phyloP scores from a whole-genome alignment of 2,329 filamentous ascomycete genomes.

The Cladophialophora immunda region DNA sequence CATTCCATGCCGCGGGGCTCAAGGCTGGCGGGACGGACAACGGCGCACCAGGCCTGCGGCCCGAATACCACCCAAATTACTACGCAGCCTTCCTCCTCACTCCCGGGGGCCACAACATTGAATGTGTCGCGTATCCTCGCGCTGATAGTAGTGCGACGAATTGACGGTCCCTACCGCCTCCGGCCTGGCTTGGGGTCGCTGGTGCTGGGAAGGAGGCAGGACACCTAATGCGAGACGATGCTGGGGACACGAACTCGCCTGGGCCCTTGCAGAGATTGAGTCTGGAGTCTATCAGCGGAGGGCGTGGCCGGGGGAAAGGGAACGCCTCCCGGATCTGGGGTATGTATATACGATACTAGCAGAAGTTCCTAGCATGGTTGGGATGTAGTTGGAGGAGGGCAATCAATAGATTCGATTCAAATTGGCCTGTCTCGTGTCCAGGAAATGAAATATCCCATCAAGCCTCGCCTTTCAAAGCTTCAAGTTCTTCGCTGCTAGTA shows the following conservation, averaged over 20 bases:
- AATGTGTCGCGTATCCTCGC: conserved; percentile 49
- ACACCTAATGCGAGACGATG: background rate
- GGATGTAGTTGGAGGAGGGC: background rate
- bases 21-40: conserved; percentile 59
- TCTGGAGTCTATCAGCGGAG: conserved; percentile 10
- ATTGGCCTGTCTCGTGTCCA: no score
- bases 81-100: conserved; percentile 63
- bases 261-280: background rate
- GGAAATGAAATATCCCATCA: no score
- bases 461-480: background rate
- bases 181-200: background rate
- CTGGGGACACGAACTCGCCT: background rate
- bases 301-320: background rate
- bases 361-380: background rate
- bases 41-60: conserved; percentile 57
- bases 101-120: conserved; percentile 63
- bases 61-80: conserved; percentile 57
- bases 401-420: background rate
- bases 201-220: background rate
- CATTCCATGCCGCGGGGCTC: conserved; percentile 56
- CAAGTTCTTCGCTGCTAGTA: no score
- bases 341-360: conserved; percentile 24
- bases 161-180: conserved; percentile 11
- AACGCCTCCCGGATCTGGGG: conserved; percentile 14
- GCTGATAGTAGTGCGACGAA: background rate